These are phyloP conservation scores for Magnusiomyces fungicola DNA, from an alignment of 1,139 yeast genomes.

Conservation along the genomic window DNA sequence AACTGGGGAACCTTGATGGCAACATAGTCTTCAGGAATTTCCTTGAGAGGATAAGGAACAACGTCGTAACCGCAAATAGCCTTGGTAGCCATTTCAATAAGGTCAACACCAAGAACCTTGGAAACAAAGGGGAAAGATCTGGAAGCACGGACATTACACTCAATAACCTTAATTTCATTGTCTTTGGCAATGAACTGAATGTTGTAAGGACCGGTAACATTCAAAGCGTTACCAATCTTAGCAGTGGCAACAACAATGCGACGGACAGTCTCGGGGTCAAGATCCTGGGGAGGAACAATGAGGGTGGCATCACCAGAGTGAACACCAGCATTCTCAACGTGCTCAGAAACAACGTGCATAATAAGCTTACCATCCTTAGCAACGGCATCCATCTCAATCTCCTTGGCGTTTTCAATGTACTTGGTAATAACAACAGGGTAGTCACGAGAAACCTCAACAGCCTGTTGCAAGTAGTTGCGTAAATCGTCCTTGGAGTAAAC, in stretches of 20 bases:
- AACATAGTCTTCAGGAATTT: conserved; percentile 87
- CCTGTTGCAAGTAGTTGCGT: conserved; percentile 71
- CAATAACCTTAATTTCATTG: conserved; percentile 75
- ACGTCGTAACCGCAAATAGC: conserved; percentile 89
- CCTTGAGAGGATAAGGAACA: conserved; percentile 81
- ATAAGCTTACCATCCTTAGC: conserved; percentile 81
- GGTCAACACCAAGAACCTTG: conserved; percentile 93
- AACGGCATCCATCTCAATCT: conserved; percentile 95
- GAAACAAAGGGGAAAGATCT: conserved; percentile 99
- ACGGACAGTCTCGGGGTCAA: conserved; percentile 83
- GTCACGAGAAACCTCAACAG: conserved; percentile 88
- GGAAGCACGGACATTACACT: conserved; percentile 97
- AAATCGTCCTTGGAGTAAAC: conserved; percentile 72
- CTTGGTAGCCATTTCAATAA: conserved; percentile 96
- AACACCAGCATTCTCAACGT: conserved; percentile 97
- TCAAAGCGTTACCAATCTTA: conserved; percentile 94
- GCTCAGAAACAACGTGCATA: conserved; percentile 96
- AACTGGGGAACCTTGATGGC: conserved; percentile 98
- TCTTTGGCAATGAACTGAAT: conserved; percentile 82
- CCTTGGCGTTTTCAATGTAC: conserved; percentile 92
- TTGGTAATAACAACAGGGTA: conserved; percentile 97
- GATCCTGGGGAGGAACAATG: conserved; percentile 91
- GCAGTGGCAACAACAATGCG: conserved; percentile 94
- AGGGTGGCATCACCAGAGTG: conserved; percentile 98
- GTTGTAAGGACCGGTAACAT: conserved; percentile 95